Evolutionary conservation across 768 basidiomycete genomes (phyloP).

Genomic region (Trametes cubensis): DNA sequence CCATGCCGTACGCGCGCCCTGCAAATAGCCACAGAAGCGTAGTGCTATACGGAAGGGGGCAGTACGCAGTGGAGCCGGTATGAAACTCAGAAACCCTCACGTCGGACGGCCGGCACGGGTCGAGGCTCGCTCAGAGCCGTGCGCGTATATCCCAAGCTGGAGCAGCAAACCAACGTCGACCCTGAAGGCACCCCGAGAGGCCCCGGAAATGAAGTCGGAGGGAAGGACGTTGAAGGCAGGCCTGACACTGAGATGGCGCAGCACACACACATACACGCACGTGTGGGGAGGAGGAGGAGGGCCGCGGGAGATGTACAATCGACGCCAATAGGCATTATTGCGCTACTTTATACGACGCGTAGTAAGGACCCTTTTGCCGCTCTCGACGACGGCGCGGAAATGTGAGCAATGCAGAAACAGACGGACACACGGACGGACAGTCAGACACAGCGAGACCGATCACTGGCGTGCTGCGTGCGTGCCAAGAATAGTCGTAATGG

Average conservation of each 20-base stretch:
- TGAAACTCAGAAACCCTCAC: too few species aligned
- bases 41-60: too few species aligned
- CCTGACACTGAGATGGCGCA: too few species aligned
- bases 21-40: too few species aligned
- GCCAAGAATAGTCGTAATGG: background rate
- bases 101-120: background rate
- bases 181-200: background rate
- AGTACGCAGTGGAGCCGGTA: too few species aligned
- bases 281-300: too few species aligned
- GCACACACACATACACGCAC: background rate
- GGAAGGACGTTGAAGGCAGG: too few species aligned
- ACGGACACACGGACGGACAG: too few species aligned
- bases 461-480: background rate
- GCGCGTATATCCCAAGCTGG: too few species aligned
- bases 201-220: background rate
- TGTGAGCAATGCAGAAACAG: background rate
- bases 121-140: background rate
- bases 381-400: background rate
- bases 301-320: background rate
- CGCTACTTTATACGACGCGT: slow-evolving; percentile 15
- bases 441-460: too few species aligned
- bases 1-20: too few species aligned
- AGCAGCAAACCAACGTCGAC: too few species aligned
- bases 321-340: slow-evolving; percentile 4
- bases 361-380: slow-evolving; percentile 11